These are phyloP conservation scores for Entoloma clypeatum DNA, from an alignment of 1,284 basidiomycete species.

Conservation along the genomic window DNA sequence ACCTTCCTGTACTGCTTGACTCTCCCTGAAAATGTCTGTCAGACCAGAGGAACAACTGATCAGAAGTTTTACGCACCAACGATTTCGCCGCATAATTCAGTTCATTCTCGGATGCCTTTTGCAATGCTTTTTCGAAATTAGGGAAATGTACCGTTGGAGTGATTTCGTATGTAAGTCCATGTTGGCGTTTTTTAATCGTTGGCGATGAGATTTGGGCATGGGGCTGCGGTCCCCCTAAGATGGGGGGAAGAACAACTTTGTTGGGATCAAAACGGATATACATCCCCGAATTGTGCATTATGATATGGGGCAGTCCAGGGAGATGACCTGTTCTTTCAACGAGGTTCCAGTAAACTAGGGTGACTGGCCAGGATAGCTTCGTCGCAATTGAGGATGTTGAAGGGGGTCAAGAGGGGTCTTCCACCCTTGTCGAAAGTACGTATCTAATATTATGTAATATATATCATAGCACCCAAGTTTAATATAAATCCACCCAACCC, in stretches of 20 bases:
- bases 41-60: neutral
- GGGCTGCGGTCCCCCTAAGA: slow-evolving; percentile 18
- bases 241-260: slow-evolving; percentile 17
- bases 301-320: too few species aligned
- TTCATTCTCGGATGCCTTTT: slow-evolving; percentile 10
- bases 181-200: slow-evolving; percentile 11
- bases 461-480: too few species aligned
- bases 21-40: neutral
- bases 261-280: slow-evolving; percentile 19
- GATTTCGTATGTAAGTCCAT: neutral
- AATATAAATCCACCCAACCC: too few species aligned
- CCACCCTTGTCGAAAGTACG: too few species aligned
- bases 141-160: slow-evolving; percentile 2
- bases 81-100: slow-evolving; percentile 5
- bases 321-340: too few species aligned
- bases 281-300: too few species aligned
- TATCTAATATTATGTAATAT: too few species aligned
- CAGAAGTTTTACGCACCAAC: neutral
- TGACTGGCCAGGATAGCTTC: too few species aligned
- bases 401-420: too few species aligned
- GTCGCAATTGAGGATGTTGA: too few species aligned
- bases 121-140: slow-evolving; percentile 12
- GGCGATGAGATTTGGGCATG: slow-evolving; percentile 8
- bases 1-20: slow-evolving; percentile 1
- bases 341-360: too few species aligned